phyloP scores from a whole-genome alignment of 2,329 filamentous ascomycete species.

The Elsinoe fawcettii region DNA sequence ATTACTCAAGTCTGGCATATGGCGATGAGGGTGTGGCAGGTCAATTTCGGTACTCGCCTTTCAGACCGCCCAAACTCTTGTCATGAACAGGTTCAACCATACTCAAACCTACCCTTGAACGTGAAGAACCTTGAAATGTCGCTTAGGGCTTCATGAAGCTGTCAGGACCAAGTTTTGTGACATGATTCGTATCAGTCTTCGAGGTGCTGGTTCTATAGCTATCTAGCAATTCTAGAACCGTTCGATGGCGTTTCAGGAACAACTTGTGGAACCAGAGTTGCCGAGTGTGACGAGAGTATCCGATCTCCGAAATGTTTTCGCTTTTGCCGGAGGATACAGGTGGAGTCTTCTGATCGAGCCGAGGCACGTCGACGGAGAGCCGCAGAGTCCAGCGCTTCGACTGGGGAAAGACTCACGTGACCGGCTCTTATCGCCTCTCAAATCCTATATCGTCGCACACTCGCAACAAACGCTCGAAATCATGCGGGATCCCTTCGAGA shows the following conservation, averaged over 20 bases:
- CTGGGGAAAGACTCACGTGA: too few relatives aligned
- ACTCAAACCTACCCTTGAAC: not conserved
- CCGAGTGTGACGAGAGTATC: not conserved
- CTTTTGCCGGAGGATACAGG: not conserved
- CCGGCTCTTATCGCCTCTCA: too few relatives aligned
- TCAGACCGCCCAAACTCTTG: not conserved
- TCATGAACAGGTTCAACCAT: too few relatives aligned
- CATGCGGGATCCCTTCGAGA: too few relatives aligned
- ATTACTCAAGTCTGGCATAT: not conserved
- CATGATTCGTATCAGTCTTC: slow-evolving; percentile 8
- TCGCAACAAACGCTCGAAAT: too few relatives aligned
- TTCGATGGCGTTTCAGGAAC: slow-evolving; percentile 11
- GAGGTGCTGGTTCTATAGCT: slow-evolving; percentile 7
- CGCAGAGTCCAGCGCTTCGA: too few relatives aligned
- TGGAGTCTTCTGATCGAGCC: not conserved
- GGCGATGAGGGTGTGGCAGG: not conserved
- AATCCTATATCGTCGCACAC: too few relatives aligned
- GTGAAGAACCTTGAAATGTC: slow-evolving; percentile 8
- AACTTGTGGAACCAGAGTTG: slow-evolving; percentile 3
- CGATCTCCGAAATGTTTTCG: slow-evolving; percentile 14
- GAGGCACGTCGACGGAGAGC: too few relatives aligned
- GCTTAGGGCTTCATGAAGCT: slow-evolving; percentile 5
- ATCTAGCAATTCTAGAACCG: slow-evolving; percentile 5
- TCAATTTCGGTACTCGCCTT: slow-evolving; percentile 1
- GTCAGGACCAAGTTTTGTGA: not conserved